phyloP scores from a whole-genome alignment of 2,329 filamentous ascomycete genomes.

The Myriosclerotinia duriaeana region DNA sequence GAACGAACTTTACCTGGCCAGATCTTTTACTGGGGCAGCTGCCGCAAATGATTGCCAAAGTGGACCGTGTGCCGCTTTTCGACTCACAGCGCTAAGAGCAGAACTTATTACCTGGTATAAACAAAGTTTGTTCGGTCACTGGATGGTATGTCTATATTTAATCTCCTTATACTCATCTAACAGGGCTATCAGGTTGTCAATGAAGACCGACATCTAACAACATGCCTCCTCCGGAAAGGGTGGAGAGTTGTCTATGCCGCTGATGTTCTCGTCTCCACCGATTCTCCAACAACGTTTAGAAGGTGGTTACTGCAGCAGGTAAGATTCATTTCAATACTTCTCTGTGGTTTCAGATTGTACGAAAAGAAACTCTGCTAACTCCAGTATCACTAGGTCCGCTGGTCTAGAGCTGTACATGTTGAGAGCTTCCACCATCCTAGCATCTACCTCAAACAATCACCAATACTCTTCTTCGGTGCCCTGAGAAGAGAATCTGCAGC shows the following conservation, averaged over 20 bases:
- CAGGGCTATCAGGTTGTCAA: neutral
- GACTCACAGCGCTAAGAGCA: neutral
- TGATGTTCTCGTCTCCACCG: neutral
- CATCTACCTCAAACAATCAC: neutral
- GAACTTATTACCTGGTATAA: neutral
- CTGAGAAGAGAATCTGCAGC: neutral
- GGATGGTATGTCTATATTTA: neutral
- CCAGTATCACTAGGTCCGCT: neutral
- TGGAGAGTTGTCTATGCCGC: neutral
- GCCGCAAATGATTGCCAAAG: neutral
- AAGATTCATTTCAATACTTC: neutral
- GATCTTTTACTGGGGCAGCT: neutral
- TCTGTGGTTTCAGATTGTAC: too few relatives aligned
- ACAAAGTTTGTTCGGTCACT: neutral
- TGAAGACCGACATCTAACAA: neutral
- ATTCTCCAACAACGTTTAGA: neutral
- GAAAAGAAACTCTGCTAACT: neutral
- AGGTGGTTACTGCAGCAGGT: neutral
- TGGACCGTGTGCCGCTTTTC: neutral
- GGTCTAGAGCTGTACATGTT: neutral
- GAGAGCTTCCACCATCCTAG: neutral
- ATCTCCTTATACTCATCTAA: neutral
- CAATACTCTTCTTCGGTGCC: neutral
- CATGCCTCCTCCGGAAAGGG: neutral
- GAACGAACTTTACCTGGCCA: neutral